phyloP scores from a whole-genome alignment of 139 green algal genomes.

The Nannochloris sp. region DNA sequence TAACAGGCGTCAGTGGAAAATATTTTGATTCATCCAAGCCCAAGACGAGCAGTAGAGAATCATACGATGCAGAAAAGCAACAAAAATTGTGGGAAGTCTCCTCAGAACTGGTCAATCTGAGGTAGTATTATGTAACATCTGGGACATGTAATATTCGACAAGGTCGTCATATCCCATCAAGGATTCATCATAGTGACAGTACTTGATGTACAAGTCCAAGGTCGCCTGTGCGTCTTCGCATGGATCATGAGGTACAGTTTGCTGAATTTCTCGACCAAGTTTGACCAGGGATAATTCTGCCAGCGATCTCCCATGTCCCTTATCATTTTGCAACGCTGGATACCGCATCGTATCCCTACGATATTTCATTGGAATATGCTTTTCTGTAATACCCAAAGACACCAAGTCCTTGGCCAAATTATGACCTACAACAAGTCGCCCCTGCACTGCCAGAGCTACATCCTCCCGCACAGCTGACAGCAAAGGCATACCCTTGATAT shows the following conservation, averaged over 20 bases:
- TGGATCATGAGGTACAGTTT: conserved; percentile 6
- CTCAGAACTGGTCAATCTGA: conserved; percentile 38
- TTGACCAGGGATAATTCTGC: conserved; percentile 6
- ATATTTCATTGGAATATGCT: background rate
- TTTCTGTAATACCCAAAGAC: conserved; percentile 11
- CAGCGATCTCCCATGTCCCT: conserved; percentile 14
- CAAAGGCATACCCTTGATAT: conserved; percentile 5
- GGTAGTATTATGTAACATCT: conserved; percentile 8
- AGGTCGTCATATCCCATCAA: conserved; percentile 28
- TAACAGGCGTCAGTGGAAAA: conserved; percentile 56
- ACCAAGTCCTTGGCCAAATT: conserved; percentile 28
- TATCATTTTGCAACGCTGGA: conserved; percentile 14
- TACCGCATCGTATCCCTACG: conserved; percentile 11
- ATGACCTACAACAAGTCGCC: conserved; percentile 24
- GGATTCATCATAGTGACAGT: conserved; percentile 15
- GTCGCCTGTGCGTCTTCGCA: conserved; percentile 24
- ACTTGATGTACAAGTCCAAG: conserved; percentile 25
- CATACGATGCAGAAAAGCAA: conserved; percentile 27
- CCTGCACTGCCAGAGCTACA: conserved; percentile 3
- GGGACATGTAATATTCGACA: conserved; percentile 17
- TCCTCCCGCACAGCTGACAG: conserved; percentile 3
- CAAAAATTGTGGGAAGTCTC: conserved; percentile 47
- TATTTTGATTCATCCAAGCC: conserved; percentile 59
- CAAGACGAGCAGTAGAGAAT: conserved; percentile 11
- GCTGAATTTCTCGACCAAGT: conserved; percentile 23